phyloP scores from a whole-genome alignment of 2,329 filamentous ascomycete species.

The Fusarium haematococcum region DNA sequence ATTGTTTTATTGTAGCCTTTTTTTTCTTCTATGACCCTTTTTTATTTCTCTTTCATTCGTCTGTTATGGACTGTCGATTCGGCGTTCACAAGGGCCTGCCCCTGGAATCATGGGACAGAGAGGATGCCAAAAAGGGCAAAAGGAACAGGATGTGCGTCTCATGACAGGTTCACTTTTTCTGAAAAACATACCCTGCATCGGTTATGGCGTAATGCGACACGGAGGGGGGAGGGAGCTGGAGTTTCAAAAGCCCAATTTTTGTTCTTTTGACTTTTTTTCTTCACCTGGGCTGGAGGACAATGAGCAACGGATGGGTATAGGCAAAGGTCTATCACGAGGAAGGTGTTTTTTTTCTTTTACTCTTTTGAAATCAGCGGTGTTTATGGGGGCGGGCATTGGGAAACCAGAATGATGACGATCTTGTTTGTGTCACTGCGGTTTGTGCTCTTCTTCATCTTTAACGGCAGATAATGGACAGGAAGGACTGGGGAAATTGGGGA shows the following conservation, averaged over 20 bases:
- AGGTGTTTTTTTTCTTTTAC: slow-evolving; percentile 8
- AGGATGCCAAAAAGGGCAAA: slow-evolving; percentile 24
- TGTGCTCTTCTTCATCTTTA: slow-evolving; percentile 5
- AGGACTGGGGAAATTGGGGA: slow-evolving; percentile 23
- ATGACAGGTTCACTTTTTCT: slow-evolving; percentile 33
- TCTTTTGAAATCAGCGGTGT: slow-evolving; percentile 2
- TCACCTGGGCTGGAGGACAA: slow-evolving; percentile 6
- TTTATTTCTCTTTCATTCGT: slow-evolving; percentile 9
- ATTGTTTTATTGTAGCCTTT: slow-evolving; percentile 28
- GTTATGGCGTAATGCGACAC: slow-evolving; percentile 40
- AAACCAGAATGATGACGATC: slow-evolving; percentile 40
- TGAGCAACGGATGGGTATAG: slow-evolving; percentile 1
- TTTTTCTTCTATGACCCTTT: slow-evolving; percentile 20
- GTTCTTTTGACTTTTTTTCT: slow-evolving; percentile 16
- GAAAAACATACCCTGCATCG: slow-evolving; percentile 47
- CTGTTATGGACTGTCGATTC: slow-evolving; percentile 11
- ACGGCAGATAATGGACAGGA: slow-evolving; percentile 18
- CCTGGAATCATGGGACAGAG: slow-evolving; percentile 18
- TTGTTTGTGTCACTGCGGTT: slow-evolving; percentile 19
- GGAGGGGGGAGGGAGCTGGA: slow-evolving; percentile 24
- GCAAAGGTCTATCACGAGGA: background rate
- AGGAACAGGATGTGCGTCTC: slow-evolving; percentile 33
- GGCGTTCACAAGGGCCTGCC: slow-evolving; percentile 34
- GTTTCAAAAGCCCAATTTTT: slow-evolving; percentile 35
- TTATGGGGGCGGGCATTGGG: slow-evolving; percentile 13